These are phyloP conservation scores for Gracilaria domingensis DNA, from an alignment of 23 red algal genomes.

Conservation along the genomic window DNA sequence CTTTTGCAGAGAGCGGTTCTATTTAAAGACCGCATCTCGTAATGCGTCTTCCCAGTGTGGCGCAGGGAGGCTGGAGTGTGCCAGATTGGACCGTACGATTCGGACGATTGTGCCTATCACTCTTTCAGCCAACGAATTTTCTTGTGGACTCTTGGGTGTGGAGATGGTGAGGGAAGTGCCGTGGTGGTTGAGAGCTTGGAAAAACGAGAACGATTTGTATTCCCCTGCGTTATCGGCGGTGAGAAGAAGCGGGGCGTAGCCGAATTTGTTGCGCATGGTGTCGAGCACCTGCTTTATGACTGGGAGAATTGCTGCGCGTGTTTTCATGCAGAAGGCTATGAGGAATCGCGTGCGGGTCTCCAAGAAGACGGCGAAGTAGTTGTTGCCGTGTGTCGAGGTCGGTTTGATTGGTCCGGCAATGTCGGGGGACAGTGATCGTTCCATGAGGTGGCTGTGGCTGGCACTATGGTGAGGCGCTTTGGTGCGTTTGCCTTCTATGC, in stretches of 20 bases:
- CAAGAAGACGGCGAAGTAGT: too few relatives aligned
- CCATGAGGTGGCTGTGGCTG: too few relatives aligned
- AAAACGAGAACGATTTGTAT: background rate
- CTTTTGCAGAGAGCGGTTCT: background rate
- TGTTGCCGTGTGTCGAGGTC: too few relatives aligned
- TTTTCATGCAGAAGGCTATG: too few relatives aligned
- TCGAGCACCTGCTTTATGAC: too few relatives aligned
- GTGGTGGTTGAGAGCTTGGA: background rate
- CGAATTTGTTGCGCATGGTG: background rate
- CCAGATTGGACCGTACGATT: background rate
- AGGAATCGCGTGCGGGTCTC: too few relatives aligned
- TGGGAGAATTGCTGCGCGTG: too few relatives aligned
- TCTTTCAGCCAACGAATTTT: constrained; percentile 43
- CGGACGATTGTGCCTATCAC: background rate
- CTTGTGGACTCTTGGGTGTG: constrained; percentile 14
- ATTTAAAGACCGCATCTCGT: constrained; percentile 18
- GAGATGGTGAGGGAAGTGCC: background rate
- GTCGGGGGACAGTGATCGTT: too few relatives aligned
- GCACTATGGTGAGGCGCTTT: too few relatives aligned
- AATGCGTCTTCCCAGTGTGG: constrained; percentile 12
- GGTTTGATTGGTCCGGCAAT: too few relatives aligned
- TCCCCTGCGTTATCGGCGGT: background rate
- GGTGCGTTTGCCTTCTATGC: too few relatives aligned
- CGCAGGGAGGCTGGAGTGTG: background rate
- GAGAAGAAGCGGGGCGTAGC: background rate